Conservation (phyloP, 371 early-diverging fungal species). For the Syncephalis plumigaleata region DNA sequence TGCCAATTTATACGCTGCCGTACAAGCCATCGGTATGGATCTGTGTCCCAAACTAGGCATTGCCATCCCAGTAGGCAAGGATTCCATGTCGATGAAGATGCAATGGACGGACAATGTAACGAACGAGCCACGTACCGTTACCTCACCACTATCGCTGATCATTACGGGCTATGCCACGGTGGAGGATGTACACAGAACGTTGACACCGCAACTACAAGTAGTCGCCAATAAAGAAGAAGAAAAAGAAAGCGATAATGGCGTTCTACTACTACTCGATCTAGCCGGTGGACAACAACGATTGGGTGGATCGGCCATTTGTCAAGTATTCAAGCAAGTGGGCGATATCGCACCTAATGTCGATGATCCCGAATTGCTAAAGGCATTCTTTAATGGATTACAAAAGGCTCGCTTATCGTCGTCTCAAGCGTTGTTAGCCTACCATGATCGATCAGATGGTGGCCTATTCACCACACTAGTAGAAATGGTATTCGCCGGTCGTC, state of each 20-base stretch:
- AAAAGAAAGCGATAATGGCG: slow-evolving; percentile 22
- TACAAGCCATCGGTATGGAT: slow-evolving; percentile 81
- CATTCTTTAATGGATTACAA: slow-evolving; percentile 68
- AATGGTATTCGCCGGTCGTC: slow-evolving; percentile 90
- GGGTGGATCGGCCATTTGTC: slow-evolving; percentile 85
- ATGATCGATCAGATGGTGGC: slow-evolving; percentile 95
- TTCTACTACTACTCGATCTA: slow-evolving; percentile 68
- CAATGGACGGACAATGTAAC: slow-evolving; percentile 41
- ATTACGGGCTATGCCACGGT: slow-evolving; percentile 88
- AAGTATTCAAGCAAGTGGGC: slow-evolving; percentile 79
- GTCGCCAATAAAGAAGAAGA: slow-evolving; percentile 7
- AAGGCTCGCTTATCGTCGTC: slow-evolving; percentile 19
- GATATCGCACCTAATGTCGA: slow-evolving; percentile 77
- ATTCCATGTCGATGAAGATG: slow-evolving; percentile 97
- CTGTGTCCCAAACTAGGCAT: slow-evolving; percentile 83
- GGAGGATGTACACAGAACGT: slow-evolving; percentile 57
- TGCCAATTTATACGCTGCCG: slow-evolving; percentile 79
- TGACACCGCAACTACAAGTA: slow-evolving; percentile 64
- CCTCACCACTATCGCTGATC: slow-evolving; percentile 75
- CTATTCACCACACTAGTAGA: slow-evolving; percentile 74
- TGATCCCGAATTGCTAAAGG: slow-evolving; percentile 36
- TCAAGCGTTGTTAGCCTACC: slow-evolving; percentile 65
- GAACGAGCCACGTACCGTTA: slow-evolving; percentile 39
- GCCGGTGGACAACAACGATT: slow-evolving; percentile 68
- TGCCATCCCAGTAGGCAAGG: slow-evolving; percentile 94